Base-by-base conservation (phyloP, 768 basidiomycete genomes). In the Nidularia pulvinata region DNA sequence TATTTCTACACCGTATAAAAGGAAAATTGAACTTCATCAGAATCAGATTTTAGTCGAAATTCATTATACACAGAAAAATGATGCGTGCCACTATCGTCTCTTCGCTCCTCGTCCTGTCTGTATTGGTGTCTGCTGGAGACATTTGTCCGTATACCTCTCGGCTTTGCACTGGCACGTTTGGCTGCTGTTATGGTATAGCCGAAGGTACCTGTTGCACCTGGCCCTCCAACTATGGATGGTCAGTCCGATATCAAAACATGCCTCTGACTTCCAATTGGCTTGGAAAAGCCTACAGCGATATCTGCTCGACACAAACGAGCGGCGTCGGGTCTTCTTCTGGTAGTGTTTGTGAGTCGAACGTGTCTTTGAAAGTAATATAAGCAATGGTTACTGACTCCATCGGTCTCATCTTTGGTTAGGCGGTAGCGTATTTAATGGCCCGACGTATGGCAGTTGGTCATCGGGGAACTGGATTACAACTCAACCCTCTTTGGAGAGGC, bases 141-240 rank as follows among this genome's bases (percentile, higher is more conserved):
- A 33, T 49, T 49, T 49, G 48, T 33, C 6, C 48, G 9, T 49
- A 49, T 19, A 49, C 48, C 10, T 19, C 32, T 33, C 48, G 48
- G 10, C 10, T 10, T 33, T 49, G 48, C 32, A 33, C 19, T 22
- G 32, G 48, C 32, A 6, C 48, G 10, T 49, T 9, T 9, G 48
- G 48, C 6, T 49, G 48, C 48, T 49, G 48, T 33, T 6, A 6
- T 11, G 32, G 32, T 10, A 49, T 33, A 13, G 19, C 48, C 7
- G 19, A 49, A 33, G 13, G 32, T 33, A 25, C 48, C 32, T 49
- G 48, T 33, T 49, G 48, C 48, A 25, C n/a, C n/a, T 49, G 48
- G 48, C 48, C 48, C 33, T 25, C 19, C 6, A 49, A 49, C 32
- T 49, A 49, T 33, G 48, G 48, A 11, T 49, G 48, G 48, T 49